Percentiles rank a stretch among this genome's conserved stretches.
Evolutionary conservation across 2,329 filamentous ascomycete species (phyloP).

Genomic region (Epichloe glyceriae): DNA sequence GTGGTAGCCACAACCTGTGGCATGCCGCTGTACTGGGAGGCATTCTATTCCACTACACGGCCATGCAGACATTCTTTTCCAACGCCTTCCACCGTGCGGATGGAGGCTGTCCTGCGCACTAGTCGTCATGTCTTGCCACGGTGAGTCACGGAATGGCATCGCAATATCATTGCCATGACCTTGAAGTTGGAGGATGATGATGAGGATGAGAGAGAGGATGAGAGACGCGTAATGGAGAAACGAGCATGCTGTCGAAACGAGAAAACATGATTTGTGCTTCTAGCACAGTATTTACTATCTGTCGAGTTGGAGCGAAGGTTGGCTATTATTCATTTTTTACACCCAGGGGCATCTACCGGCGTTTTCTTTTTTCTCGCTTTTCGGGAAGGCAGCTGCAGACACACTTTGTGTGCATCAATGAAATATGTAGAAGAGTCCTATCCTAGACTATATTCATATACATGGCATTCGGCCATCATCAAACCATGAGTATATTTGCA

Average conservation of each 20-base stretch:
- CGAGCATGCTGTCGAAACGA: background rate
- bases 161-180: background rate
- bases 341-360: background rate
- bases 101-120: constrained; percentile 43
- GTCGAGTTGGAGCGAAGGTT: background rate
- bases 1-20: constrained; percentile 95
- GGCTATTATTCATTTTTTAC: background rate
- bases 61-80: constrained; percentile 91
- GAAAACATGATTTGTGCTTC: background rate
- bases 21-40: constrained; percentile 88
- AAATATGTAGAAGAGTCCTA: background rate
- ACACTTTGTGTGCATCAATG: no score
- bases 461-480: background rate
- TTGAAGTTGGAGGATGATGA: background rate
- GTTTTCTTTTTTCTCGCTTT: background rate
- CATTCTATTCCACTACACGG: constrained; percentile 92
- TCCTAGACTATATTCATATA: background rate
- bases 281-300: background rate
- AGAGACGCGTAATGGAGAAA: background rate
- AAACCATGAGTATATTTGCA: background rate
- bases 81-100: constrained; percentile 58
- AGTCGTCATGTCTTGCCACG: constrained; percentile 6
- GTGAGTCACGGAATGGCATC: background rate
- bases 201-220: background rate
- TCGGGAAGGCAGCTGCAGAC: no score